A percentile compares a stretch with the other conserved stretches of the same genome.
Conservation (phyloP, 192 early-diverging fungal species). For the Gryganskiella cystojenkinii region DNA sequence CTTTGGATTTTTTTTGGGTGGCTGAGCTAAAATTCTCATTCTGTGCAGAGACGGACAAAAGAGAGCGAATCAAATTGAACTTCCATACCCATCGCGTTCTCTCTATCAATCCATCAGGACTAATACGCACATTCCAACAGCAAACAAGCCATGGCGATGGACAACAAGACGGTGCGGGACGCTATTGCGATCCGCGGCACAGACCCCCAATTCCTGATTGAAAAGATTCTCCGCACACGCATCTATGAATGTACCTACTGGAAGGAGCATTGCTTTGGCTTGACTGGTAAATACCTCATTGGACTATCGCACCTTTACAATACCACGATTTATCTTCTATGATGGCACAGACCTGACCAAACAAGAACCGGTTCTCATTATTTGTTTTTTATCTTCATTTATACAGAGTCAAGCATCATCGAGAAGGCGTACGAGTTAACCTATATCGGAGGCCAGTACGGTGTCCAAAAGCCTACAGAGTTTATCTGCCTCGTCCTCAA, state of each 20-base stretch:
- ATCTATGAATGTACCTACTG: slow-evolving; percentile 95
- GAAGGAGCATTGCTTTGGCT: slow-evolving; percentile 97
- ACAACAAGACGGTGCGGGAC: slow-evolving; percentile 76
- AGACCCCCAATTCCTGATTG: slow-evolving; percentile 94
- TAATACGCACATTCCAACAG: background rate
- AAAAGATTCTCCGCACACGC: slow-evolving; percentile 91
- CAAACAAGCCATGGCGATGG: slow-evolving; percentile 61
- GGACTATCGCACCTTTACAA: too few relatives aligned
- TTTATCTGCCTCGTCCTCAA: slow-evolving; percentile 93
- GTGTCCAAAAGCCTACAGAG: slow-evolving; percentile 87
- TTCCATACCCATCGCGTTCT: too few relatives aligned
- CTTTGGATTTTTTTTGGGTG: too few relatives aligned
- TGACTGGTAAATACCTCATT: slow-evolving; percentile 72
- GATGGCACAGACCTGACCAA: background rate
- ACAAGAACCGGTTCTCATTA: background rate
- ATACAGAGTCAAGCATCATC: slow-evolving; percentile 89
- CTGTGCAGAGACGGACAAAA: too few relatives aligned
- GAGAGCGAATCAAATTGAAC: too few relatives aligned
- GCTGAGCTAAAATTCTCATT: too few relatives aligned
- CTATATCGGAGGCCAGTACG: slow-evolving; percentile 86
- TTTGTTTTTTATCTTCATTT: background rate
- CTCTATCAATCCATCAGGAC: too few relatives aligned
- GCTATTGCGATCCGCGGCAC: slow-evolving; percentile 85
- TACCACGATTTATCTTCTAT: too few relatives aligned
- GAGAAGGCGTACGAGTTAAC: slow-evolving; percentile 85